These are phyloP conservation scores for Brassica cretica DNA, from an alignment of 345 rosid genomes.

Conservation along the genomic window DNA sequence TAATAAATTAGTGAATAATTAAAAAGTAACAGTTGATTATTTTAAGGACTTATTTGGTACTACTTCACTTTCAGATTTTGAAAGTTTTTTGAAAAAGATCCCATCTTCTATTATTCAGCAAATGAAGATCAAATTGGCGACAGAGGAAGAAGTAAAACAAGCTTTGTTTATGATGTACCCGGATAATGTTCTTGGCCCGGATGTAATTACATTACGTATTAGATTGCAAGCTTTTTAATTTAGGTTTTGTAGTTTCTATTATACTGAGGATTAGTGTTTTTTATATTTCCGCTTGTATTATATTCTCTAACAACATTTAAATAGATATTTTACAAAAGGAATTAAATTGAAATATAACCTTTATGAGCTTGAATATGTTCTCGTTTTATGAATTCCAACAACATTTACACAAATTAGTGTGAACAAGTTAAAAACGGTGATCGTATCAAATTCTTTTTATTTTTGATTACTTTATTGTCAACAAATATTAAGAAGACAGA, in stretches of 20 bases:
- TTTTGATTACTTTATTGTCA: background rate
- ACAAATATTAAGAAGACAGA: background rate
- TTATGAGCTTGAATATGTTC: conserved; percentile 22
- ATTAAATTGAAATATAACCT: background rate
- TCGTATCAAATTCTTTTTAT: conserved; percentile 19
- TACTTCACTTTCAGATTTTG: too few relatives aligned
- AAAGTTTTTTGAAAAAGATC: too few relatives aligned
- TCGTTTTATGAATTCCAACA: conserved; percentile 18
- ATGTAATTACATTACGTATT: background rate
- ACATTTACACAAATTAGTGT: conserved; percentile 29
- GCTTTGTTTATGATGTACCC: too few relatives aligned
- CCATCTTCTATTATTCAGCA: too few relatives aligned
- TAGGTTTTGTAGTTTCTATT: background rate
- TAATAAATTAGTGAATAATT: too few relatives aligned
- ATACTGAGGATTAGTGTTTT: background rate
- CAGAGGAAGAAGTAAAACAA: too few relatives aligned
- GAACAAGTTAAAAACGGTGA: conserved; percentile 27
- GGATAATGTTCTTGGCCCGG: too few relatives aligned
- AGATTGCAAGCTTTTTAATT: background rate
- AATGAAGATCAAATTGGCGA: too few relatives aligned
- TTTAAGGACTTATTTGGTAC: too few relatives aligned
- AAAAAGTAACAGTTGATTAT: too few relatives aligned
- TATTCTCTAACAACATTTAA: background rate
- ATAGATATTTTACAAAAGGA: background rate
- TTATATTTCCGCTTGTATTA: background rate